phyloP scores from a whole-genome alignment of 2,329 filamentous ascomycete species.

The Penicillium sp. region DNA sequence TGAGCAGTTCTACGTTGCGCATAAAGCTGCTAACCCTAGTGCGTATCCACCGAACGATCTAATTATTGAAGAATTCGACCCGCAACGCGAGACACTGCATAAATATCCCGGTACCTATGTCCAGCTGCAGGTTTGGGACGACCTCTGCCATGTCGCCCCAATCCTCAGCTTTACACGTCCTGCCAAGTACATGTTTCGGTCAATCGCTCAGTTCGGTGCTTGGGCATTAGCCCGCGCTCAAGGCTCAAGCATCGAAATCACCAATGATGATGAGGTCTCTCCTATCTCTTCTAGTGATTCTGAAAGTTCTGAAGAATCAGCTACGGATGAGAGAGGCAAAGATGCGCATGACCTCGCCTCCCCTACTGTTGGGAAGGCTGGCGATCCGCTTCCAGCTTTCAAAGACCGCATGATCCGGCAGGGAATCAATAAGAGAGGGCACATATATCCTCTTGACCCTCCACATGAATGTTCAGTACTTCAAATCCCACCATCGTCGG shows the following conservation, averaged over 20 bases:
- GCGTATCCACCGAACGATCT: conserved; percentile 73
- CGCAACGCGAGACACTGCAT: conserved; percentile 57
- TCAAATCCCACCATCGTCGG: conserved; percentile 64
- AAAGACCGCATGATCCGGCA: conserved; percentile 90
- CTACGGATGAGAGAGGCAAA: conserved; percentile 12
- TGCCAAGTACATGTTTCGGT: conserved; percentile 94
- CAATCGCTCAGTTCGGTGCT: conserved; percentile 88
- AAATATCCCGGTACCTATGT: conserved; percentile 85
- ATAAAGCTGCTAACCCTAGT: conserved; percentile 86
- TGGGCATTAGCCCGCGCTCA: conserved; percentile 89
- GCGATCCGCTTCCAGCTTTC: conserved; percentile 81
- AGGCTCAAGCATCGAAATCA: conserved; percentile 76
- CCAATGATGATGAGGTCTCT: conserved; percentile 77
- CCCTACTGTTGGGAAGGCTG: conserved; percentile 76
- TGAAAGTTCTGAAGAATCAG: conserved; percentile 23
- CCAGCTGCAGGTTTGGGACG: conserved; percentile 94
- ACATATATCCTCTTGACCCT: conserved; percentile 69
- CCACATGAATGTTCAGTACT: conserved; percentile 69
- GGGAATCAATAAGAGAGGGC: conserved; percentile 77
- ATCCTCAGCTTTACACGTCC: conserved; percentile 96
- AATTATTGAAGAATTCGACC: conserved; percentile 67
- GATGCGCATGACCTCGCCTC: conserved; percentile 28
- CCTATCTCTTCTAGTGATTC: conserved; percentile 67
- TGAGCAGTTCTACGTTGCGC: conserved; percentile 92
- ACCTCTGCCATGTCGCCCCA: conserved; percentile 88